Evolutionary conservation across 163 green algal genomes (phyloP), one percentile per base, ranked within the genome.

Genomic region (Chlamydomonas reinhardtii): DNA sequence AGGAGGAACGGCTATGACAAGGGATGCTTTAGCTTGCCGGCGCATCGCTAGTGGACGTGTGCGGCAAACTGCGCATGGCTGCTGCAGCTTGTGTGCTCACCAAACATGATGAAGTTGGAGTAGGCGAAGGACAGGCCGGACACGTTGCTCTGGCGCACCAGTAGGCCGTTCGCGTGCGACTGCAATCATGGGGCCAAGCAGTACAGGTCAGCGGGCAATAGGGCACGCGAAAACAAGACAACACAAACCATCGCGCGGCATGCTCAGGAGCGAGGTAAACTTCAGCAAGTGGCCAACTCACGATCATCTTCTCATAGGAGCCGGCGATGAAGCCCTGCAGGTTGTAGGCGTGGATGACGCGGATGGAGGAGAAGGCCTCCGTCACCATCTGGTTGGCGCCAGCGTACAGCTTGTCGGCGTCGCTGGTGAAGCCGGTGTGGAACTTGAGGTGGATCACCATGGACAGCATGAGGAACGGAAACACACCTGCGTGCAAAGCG

Each of bases 281-380:
- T n/a, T n/a, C n/a, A n/a, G n/a, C n/a, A n/a, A n/a, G n/a, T n/a
- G n/a, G n/a, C n/a, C n/a, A n/a, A 72, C 79, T 48, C 52, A 78
- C 79, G 48, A 85, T 71, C 79, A 78, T 85, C 34, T 72, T 72
- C 19, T 32, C 68, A 54, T 85, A 85, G 14, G 22, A 22, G 29
- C 52, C 32, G 20, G 52, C 43, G 31, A 85, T 70, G 54, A 85
- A 78, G 64, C 32, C 68, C 82, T 95, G 90, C 92, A 97, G 92
- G 76, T 89, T 91, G 88, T 95, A 97, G 11, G 94, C 94, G 32
- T 94, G 91, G n/a, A 97, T 94, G 31, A 96, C 96, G 74, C 96
- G 93, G 59, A 98, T 97, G 90, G 94, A 95, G 12, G 72, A 68
- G 43, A 99, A 94, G 12, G 96, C 94, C 80, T 99, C 97, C 8